Base-by-base conservation (phyloP, 441 rosid genomes). In the Hura crepitans region DNA sequence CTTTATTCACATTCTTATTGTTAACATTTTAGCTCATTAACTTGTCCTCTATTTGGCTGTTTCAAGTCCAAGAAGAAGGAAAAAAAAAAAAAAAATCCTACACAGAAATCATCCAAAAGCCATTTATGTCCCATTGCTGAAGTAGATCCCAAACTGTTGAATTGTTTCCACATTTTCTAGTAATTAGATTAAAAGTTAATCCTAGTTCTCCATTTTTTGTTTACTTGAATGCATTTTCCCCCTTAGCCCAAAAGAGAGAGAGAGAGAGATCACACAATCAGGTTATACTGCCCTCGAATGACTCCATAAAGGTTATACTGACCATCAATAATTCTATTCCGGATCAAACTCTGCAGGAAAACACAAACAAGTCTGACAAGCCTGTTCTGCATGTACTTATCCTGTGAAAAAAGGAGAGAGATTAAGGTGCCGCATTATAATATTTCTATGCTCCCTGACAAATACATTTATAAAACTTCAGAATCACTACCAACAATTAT, bases 361-460 rank as follows among this genome's bases (percentile, higher is more conserved):
- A 90, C 98, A 72, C 99, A 95, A 57, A 95, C 98, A 68, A 95
- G 99, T 70, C 99, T 86, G 39, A 92, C 99, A 53, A 95, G 97
- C 80, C 98, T 87, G 85, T 88, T 92, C 88, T 95, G 98, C 98
- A 95, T 90, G 84, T 92, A 92, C 77, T 89, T 95, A 76, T 95
- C 99, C 95, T 95, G 94, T 70, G 82, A n/a, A 81, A 82, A 73
- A 56, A 72, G 57, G 37, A 70, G 23, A 65, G 33, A 62, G 33
- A 50, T 37, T 46, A 59, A n/a, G 39, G 45, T 22, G 18, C 20
- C 13, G 4, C 5, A 8, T 42, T 43, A 43, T 25, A 42, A 54
- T 35, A 27, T 18, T 8, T 28, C 42, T 53, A 68, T 30, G 23
- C n/a, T 20, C 37, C 11, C 45, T 46, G 43, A 15, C 25, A 28